These are phyloP conservation scores for Podospora comata DNA, from an alignment of 495 filamentous ascomycete species.

Conservation along the genomic window DNA sequence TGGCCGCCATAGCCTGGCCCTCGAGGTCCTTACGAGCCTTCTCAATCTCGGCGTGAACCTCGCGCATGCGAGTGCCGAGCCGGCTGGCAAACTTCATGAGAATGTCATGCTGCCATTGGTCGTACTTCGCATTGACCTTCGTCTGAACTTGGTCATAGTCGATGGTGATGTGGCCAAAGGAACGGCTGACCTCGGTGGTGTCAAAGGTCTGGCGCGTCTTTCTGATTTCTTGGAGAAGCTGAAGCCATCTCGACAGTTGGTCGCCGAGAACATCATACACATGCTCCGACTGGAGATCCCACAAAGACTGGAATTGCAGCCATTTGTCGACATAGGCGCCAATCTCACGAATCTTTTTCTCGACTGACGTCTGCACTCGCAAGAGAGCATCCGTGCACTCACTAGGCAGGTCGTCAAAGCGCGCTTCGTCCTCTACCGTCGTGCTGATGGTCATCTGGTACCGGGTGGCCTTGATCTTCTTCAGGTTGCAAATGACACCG, in stretches of 20 bases:
- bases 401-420: conserved; percentile 83
- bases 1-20: conserved; percentile 82
- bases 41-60: conserved; percentile 84
- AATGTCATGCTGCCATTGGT: conserved; percentile 99
- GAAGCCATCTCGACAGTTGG: conserved; percentile 85
- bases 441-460: conserved; percentile 82
- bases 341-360: conserved; percentile 72
- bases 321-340: conserved; percentile 89
- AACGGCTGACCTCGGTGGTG: conserved; percentile 83
- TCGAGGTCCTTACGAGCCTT: conserved; percentile 85
- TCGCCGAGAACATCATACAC: conserved; percentile 91
- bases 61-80: conserved; percentile 84
- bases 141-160: conserved; percentile 98
- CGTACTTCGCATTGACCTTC: conserved; percentile 97
- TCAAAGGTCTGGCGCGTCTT: conserved; percentile 93
- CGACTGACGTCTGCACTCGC: conserved; percentile 74
- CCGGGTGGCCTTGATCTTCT: conserved; percentile 87
- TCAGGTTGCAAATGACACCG: conserved; percentile 84
- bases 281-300: conserved; percentile 94
- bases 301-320: conserved; percentile 97
- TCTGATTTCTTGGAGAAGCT: conserved; percentile 90
- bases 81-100: conserved; percentile 84
- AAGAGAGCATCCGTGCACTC: conserved; percentile 73
- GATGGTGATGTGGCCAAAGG: conserved; percentile 88
- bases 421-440: conserved; percentile 60